phyloP scores from a whole-genome alignment of 495 filamentous ascomycete genomes.

The Lophiostoma macrostomum region DNA sequence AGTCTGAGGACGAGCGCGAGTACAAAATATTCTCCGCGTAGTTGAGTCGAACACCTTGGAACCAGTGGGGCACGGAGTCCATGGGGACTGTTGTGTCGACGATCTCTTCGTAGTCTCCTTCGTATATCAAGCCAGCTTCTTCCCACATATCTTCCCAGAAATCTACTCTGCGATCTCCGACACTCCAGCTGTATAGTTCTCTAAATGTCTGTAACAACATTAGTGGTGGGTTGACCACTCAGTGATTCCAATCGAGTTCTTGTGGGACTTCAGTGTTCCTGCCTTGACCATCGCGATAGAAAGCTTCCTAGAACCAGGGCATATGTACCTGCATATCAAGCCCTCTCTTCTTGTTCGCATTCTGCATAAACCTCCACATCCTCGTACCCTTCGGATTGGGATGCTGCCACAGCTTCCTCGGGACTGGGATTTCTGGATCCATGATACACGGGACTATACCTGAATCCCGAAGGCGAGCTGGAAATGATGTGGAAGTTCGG shows the following conservation, averaged over 20 bases:
- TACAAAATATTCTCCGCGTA: slow-evolving; percentile 64
- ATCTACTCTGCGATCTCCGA: slow-evolving; percentile 51
- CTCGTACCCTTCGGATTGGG: slow-evolving; percentile 34
- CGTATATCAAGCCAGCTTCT: slow-evolving; percentile 56
- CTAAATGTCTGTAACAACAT: slow-evolving; percentile 50
- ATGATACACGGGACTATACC: not conserved
- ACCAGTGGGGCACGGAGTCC: slow-evolving; percentile 66
- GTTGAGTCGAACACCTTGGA: slow-evolving; percentile 61
- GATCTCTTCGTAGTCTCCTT: slow-evolving; percentile 47
- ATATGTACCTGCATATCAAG: slow-evolving; percentile 33
- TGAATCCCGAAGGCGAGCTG: too few relatives aligned
- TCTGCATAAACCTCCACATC: slow-evolving; percentile 40
- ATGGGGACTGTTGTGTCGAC: slow-evolving; percentile 67
- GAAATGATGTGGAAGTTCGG: too few relatives aligned
- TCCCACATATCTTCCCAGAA: slow-evolving; percentile 69
- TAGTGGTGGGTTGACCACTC: too few relatives aligned
- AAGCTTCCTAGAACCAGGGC: too few relatives aligned
- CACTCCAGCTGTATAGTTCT: slow-evolving; percentile 63
- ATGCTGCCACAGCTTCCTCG: slow-evolving; percentile 44
- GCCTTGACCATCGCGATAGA: too few relatives aligned
- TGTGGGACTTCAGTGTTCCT: too few relatives aligned
- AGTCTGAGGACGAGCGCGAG: slow-evolving; percentile 40
- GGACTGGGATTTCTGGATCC: not conserved
- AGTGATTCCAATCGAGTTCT: too few relatives aligned
- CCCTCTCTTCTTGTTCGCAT: slow-evolving; percentile 31